A percentile compares a stretch with the other conserved stretches of the same genome.
Conservation (phyloP, 2,329 filamentous ascomycete genomes). For the Colletotrichum spinosum region DNA sequence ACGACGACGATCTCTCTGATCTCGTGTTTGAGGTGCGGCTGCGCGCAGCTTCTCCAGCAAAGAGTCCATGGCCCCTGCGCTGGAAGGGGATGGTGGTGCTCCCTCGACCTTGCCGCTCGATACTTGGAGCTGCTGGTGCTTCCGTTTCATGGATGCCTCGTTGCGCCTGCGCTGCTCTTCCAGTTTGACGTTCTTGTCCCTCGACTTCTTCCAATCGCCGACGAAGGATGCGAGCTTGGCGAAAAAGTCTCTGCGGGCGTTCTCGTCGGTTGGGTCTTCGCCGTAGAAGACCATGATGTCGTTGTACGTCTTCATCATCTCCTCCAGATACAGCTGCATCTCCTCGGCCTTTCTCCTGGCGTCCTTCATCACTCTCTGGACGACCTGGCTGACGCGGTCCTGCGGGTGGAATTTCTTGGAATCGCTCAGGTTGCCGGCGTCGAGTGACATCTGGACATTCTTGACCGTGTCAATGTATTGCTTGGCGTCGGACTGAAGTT, state of each 20-base stretch:
- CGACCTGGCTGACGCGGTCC: slow-evolving; percentile 91
- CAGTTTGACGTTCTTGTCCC: slow-evolving; percentile 86
- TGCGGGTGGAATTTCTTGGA: slow-evolving; percentile 98
- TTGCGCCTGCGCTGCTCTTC: slow-evolving; percentile 89
- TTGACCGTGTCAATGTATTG: slow-evolving; percentile 95
- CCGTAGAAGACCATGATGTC: slow-evolving; percentile 98
- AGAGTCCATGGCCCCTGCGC: slow-evolving; percentile 94
- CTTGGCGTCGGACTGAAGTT: slow-evolving; percentile 86
- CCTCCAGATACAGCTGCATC: slow-evolving; percentile 91
- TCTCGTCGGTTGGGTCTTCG: slow-evolving; percentile 92
- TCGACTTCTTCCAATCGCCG: slow-evolving; percentile 94
- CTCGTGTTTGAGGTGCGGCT: slow-evolving; percentile 88
- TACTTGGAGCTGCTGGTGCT: slow-evolving; percentile 77
- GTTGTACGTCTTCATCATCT: slow-evolving; percentile 91
- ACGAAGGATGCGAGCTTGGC: slow-evolving; percentile 92
- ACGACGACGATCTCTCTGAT: slow-evolving; percentile 88
- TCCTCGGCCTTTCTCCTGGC: slow-evolving; percentile 95
- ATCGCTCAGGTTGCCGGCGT: slow-evolving; percentile 94
- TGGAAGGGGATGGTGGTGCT: slow-evolving; percentile 73
- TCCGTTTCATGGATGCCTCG: slow-evolving; percentile 92
- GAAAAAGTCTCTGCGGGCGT: slow-evolving; percentile 95
- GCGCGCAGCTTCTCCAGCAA: slow-evolving; percentile 94
- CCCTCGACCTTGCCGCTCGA: slow-evolving; percentile 51
- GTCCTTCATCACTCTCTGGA: slow-evolving; percentile 96
- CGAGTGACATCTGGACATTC: slow-evolving; percentile 91